Evolutionary conservation across 306 rosid genomes (phyloP), one percentile per base, ranked within the genome.

Genomic region (Lathyrus tuberosus): DNA sequence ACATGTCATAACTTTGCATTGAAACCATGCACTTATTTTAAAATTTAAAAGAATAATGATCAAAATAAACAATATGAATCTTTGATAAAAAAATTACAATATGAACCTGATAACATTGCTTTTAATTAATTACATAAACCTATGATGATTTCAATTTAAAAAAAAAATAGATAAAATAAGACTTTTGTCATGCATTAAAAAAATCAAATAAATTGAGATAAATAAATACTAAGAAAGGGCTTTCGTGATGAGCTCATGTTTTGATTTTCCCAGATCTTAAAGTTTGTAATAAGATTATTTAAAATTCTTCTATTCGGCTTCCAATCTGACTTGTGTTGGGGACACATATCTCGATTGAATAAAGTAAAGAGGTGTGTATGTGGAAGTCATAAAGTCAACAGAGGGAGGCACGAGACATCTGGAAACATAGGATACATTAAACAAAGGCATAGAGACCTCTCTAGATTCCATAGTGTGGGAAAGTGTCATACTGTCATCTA

Each of bases 301-400:
- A 44, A 54, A 8, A 43, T 48, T 75, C 82, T 86, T 85, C 84
- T 79, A 78, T 85, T 80, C 91, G 43, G 62, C 41, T 80, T 81
- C 77, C 65, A 69, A 56, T 74, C 79, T 62, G 56, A 42, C 75
- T 37, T 68, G 3, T 53, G 26, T 43, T 69, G 2, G 42, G 26
- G 40, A 11, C 40, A 31, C 57, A 59, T 2, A 12, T 67, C 68
- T 42, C 64, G 24, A 57, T 3, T 54, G 43, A 74, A 73, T 30
- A 61, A 71, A 86, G 74, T 67, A 80, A 77, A 40, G n/a, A 6
- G 49, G 58, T 71, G 3, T 8, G 38, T 9, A 28, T 33, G 14
- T 16, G 31, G 8, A 16, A 51, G 61, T 51, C 71, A 67, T n/a
- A 48, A 56, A 76, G 74, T 75, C 82, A 46, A 15, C 65, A 47